phyloP scores from a whole-genome alignment of 345 rosid genomes.

The Reutealis trisperma region DNA sequence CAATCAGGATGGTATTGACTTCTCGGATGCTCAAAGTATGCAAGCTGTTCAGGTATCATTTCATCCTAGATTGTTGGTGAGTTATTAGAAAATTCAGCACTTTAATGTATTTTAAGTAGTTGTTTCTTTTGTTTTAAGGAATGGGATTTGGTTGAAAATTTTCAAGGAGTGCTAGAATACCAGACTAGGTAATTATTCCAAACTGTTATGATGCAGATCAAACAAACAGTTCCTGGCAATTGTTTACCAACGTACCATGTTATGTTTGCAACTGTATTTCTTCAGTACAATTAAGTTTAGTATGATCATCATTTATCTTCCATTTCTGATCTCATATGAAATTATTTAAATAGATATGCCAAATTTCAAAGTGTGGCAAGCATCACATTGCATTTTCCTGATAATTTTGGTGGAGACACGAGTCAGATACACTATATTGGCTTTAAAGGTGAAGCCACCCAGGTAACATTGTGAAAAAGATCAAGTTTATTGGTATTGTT shows the following conservation, averaged over 20 bases:
- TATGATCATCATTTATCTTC: constrained; percentile 10
- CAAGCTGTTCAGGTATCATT: constrained; percentile 83
- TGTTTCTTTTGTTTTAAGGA: constrained; percentile 46
- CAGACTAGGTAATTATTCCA: constrained; percentile 64
- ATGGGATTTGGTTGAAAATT: constrained; percentile 91
- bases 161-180: constrained; percentile 79
- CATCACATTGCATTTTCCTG: constrained; percentile 97
- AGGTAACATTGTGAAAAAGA: constrained; percentile 46
- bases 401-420: constrained; percentile 76
- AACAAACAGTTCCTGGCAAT: neutral
- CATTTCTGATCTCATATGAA: constrained; percentile 10
- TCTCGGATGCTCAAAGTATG: constrained; percentile 92
- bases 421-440: constrained; percentile 86
- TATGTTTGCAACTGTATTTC: constrained; percentile 10
- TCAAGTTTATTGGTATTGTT: constrained; percentile 13
- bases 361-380: constrained; percentile 86
- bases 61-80: constrained; percentile 7
- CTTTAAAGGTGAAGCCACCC: constrained; percentile 96
- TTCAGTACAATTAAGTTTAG: neutral
- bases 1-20: constrained; percentile 89
- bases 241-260: neutral
- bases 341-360: constrained; percentile 56
- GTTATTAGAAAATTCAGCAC: constrained; percentile 7
- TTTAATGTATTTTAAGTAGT: constrained; percentile 8
- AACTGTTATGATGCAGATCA: neutral